Conservation (phyloP, 441 rosid species). For the Pelargonium fulgidum region DNA sequence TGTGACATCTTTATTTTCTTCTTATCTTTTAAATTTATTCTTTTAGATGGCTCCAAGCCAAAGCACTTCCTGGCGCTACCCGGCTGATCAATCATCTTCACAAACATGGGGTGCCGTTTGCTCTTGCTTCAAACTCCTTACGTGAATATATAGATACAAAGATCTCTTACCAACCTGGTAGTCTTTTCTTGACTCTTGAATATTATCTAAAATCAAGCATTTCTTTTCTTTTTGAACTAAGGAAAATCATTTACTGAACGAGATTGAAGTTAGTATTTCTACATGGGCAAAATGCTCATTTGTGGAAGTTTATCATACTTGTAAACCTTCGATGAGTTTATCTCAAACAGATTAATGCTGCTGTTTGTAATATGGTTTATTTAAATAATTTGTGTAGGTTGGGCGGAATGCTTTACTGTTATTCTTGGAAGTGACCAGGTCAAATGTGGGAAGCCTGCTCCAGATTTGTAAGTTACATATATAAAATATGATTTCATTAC, state of each 20-base stretch:
- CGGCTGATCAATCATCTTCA: constrained; percentile 38
- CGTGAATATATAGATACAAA: constrained; percentile 32
- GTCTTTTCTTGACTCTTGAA: background rate
- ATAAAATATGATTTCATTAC: background rate
- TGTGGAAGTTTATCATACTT: background rate
- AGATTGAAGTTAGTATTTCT: background rate
- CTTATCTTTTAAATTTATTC: background rate
- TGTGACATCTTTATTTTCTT: background rate
- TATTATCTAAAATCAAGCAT: background rate
- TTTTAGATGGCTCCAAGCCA: constrained; percentile 32
- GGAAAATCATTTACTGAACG: background rate
- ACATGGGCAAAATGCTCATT: background rate
- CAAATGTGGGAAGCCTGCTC: constrained; percentile 38
- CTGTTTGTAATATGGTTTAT: background rate
- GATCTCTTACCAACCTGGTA: constrained; percentile 33
- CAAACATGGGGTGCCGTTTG: constrained; percentile 32
- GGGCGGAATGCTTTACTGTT: constrained; percentile 32
- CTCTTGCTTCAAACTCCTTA: constrained; percentile 43
- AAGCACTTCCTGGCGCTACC: constrained; percentile 36
- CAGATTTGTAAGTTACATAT: constrained; percentile 33
- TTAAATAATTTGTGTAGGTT: constrained; percentile 23
- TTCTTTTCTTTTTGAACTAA: background rate
- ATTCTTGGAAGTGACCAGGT: constrained; percentile 44
- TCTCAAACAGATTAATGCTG: background rate
- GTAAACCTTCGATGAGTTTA: background rate